Base-by-base conservation (phyloP, 2,329 filamentous ascomycete species). In the Mycosphaerella arachidis region DNA sequence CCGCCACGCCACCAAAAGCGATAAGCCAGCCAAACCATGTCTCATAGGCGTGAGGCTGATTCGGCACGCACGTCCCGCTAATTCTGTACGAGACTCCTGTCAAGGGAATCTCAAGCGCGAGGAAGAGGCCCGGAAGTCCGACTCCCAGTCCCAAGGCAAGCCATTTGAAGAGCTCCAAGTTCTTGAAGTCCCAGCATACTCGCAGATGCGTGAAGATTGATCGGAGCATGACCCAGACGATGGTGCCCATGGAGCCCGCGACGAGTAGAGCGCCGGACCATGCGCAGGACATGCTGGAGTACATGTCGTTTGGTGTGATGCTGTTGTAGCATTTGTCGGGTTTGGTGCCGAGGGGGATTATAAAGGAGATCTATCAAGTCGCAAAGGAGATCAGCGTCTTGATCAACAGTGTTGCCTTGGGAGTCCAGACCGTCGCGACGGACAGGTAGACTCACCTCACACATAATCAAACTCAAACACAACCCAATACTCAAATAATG, bases 241-340 rank as follows among this genome's bases (percentile, higher is more conserved):
- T 85, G 48, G 87, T 89, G 35, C 86, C 84, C 84, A 92, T 91
- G 51, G 92, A 91, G 52, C 92, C 92, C 29, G 91, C 82, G 33
- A 93, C 81, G 30, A 96, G 75, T 55, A 96, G 83, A 0, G 89
- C 81, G 3, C 92, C 92, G 0, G 91, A 93, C 57, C 90, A 86
- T 4, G 90, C 92, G 71, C 92, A 96, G 5, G 89, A 84, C 24
- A 84, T 77, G 71, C 82, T 87, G 9, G 84, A 86, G 57, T 84
- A 77, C 89, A 95, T 94, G 70, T 90, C 88, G 68, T 95, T 84
- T 0, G 92, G 92, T 0, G 92, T 96, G 70, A 96, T 95, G 20
- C 79, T 77, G 72, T 97, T 89, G 71, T 84, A 87, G 74, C 92
- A 97, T 76, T 92, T 82, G 0, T 87, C 75, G 1, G 91, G 89